A percentile compares a stretch with the other conserved stretches of the same genome.
Conservation (phyloP, 2,329 filamentous ascomycete genomes). For the Microdochium nivale region DNA sequence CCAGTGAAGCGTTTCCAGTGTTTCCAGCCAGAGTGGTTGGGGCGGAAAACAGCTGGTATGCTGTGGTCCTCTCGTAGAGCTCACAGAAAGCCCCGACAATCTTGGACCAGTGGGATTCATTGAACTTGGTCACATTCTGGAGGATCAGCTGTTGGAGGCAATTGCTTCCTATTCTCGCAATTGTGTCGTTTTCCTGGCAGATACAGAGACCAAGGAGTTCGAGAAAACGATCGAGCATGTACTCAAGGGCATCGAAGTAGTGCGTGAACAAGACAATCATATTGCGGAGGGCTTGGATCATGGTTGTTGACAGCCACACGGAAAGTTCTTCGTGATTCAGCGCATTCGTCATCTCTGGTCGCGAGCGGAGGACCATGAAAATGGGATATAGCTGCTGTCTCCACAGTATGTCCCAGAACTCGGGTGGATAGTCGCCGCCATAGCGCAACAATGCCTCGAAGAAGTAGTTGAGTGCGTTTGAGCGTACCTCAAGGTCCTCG, state of each 20-base stretch:
- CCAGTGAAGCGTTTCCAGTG: conserved; percentile 36
- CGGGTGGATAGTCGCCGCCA: conserved; percentile 80
- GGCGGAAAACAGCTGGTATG: conserved; percentile 92
- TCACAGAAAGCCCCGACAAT: conserved; percentile 95
- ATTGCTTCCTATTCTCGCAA: conserved; percentile 95
- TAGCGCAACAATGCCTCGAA: conserved; percentile 90
- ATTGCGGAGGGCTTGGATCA: conserved; percentile 96
- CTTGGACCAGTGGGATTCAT: conserved; percentile 79
- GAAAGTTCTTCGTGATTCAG: conserved; percentile 94
- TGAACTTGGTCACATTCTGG: conserved; percentile 92
- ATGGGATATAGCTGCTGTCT: conserved; percentile 94
- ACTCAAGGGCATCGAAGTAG: conserved; percentile 92
- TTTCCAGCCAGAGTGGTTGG: conserved; percentile 46
- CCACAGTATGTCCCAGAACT: conserved; percentile 99
- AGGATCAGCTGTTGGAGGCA: conserved; percentile 94
- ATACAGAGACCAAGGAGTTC: conserved; percentile 93
- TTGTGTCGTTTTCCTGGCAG: conserved; percentile 97
- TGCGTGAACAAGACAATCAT: conserved; percentile 99
- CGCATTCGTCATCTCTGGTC: conserved; percentile 92
- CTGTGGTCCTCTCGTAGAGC: conserved; percentile 88
- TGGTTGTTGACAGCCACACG: conserved; percentile 97
- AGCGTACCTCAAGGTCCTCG: conserved; percentile 93
- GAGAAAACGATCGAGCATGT: conserved; percentile 96
- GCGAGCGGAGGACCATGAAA: conserved; percentile 94
- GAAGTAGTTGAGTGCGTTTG: conserved; percentile 84